Evolutionary conservation across 1,284 basidiomycete genomes (phyloP).

Genomic region (Apiotrichum mycotoxinovorans): DNA sequence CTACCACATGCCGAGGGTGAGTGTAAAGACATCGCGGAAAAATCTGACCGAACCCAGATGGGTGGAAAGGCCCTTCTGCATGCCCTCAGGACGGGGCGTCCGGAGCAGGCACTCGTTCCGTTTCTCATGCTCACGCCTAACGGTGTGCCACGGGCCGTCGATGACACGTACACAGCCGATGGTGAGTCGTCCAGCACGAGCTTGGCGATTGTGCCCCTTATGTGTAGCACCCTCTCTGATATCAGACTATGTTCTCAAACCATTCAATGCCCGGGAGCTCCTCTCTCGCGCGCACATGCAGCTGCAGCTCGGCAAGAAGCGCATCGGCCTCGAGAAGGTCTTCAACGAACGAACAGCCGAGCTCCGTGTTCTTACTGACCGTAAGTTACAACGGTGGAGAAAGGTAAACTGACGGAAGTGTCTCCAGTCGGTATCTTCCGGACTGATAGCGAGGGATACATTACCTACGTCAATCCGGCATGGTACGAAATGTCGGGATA

Average conservation of each 20-base stretch:
- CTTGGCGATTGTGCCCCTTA: no score
- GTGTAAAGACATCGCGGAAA: background rate
- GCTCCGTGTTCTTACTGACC: background rate
- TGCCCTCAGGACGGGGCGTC: constrained; percentile 21
- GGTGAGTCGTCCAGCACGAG: no score
- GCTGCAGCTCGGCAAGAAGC: constrained; percentile 44
- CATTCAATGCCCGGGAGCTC: constrained; percentile 49
- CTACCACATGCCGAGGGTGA: constrained; percentile 50
- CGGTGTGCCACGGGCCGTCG: constrained; percentile 28
- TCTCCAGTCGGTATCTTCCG: constrained; percentile 43
- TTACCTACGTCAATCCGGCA: constrained; percentile 31
- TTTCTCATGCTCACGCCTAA: constrained; percentile 43
- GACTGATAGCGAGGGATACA: constrained; percentile 23
- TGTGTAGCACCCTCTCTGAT: no score
- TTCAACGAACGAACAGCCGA: constrained; percentile 37
- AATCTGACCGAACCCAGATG: constrained; percentile 20
- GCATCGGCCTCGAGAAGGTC: constrained; percentile 33
- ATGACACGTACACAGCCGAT: constrained; percentile 43
- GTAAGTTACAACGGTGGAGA: background rate
- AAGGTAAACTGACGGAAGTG: background rate
- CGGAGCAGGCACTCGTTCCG: constrained; percentile 27
- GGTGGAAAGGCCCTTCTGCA: constrained; percentile 36
- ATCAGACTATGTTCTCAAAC: constrained; percentile 41
- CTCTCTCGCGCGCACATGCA: constrained; percentile 49
- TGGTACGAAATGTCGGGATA: constrained; percentile 33